Evolutionary conservation across 2,329 filamentous ascomycete genomes (phyloP), one percentile per base, ranked within the genome.

Genomic region (Trichoderma citrinoviride): DNA sequence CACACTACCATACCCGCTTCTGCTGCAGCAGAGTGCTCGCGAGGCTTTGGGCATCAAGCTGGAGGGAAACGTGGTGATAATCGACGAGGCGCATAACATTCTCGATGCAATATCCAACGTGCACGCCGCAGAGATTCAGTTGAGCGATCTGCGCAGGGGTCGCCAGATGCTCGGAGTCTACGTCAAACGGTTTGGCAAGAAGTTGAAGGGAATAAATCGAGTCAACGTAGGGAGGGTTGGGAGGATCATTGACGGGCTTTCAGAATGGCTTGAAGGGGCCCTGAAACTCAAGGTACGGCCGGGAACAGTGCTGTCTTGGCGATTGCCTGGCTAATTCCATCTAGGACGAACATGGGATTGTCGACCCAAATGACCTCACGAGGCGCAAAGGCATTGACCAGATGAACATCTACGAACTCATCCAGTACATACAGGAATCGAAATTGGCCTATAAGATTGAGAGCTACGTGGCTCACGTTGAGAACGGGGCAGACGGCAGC

Each of bases 71-170:
- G 83, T 99, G 0, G 88, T 99, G n/a, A 90, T 99, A 27, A 91
- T 99, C 54, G 95, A 99, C 70, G 95, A 99, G 79, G 95, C 95
- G 0, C 95, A 99, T 75, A 99, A 99, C 73, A 85, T 99, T 60
- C 97, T 97, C 90, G 93, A 97, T 75, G 93, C 94, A 0, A 92
- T 99, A 52, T 86, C 92, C 17, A 90, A 88, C 52, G 95, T 97
- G 40, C 88, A 97, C 74, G 93, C 93, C 0, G 87, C 92, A 0
- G 87, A 90, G 41, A 83, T 98, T 21, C 86, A 86, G 2, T 79
- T 96, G 4, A 80, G 80, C 27, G 93, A 97, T 67, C 80, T 98
- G 19, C 86, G 86, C 56, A 83, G 85, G 65, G 91, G 90, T 3
- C 85, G 91, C 61, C 83, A 83, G 55, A 93, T 96, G 77, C 81